Percentiles rank a stretch among this genome's conserved stretches.
phyloP scores from a whole-genome alignment of 306 rosid species.

The Sechiopsis laciniata region DNA sequence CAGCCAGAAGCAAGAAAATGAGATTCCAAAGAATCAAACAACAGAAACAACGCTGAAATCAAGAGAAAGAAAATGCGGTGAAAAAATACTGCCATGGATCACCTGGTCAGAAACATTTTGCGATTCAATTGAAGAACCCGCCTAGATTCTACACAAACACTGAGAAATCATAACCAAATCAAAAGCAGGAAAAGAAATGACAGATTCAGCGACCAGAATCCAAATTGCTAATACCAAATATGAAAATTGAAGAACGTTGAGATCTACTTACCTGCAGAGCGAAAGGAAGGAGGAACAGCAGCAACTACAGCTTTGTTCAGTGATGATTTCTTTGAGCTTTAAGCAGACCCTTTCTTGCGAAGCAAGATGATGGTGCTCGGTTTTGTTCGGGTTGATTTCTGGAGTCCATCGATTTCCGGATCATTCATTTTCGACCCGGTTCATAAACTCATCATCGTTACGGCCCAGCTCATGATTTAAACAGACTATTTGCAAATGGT shows the following conservation, averaged over 20 bases:
- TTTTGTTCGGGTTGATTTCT: background rate
- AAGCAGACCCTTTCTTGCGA: slow-evolving; percentile 22
- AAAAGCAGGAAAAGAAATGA: background rate
- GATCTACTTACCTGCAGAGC: slow-evolving; percentile 8
- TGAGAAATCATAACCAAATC: background rate
- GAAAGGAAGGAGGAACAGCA: background rate
- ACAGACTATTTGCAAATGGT: too few relatives aligned
- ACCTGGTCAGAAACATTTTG: slow-evolving; percentile 92
- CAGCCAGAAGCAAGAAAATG: background rate
- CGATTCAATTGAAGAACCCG: slow-evolving; percentile 23
- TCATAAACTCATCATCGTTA: background rate
- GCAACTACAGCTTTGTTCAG: background rate
- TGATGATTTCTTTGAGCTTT: background rate
- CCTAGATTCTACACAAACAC: slow-evolving; percentile 22
- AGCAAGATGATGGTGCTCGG: slow-evolving; percentile 7
- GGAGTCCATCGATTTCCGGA: background rate
- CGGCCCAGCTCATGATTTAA: background rate
- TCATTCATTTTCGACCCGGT: background rate
- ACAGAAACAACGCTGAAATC: background rate
- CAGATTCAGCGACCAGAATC: background rate
- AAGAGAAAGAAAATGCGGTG: background rate
- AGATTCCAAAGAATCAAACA: background rate
- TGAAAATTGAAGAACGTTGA: background rate
- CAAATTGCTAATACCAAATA: background rate
- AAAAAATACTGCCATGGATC: slow-evolving; percentile 1